Evolutionary conservation across 1,284 basidiomycete species (phyloP).

Genomic region (Cutaneotrichosporon dermatis): DNA sequence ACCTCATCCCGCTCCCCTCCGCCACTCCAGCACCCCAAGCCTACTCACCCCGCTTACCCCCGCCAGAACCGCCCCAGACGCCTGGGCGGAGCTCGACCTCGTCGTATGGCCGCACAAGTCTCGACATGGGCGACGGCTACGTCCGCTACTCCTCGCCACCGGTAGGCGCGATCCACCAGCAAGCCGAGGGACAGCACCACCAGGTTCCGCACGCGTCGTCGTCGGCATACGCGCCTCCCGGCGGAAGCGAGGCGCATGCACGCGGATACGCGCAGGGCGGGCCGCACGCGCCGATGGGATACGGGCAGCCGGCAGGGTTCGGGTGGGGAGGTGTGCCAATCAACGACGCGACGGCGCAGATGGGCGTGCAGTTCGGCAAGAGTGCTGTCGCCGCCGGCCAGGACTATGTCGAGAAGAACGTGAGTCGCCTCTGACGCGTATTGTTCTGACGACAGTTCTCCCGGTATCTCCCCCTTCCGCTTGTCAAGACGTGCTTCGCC

Average conservation of each 20-base stretch:
- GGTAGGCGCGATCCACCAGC: conserved; percentile 26
- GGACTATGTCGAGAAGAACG: conserved; percentile 92
- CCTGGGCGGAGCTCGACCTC: conserved; percentile 51
- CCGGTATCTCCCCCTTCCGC: conserved; percentile 64
- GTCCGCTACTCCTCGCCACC: conserved; percentile 48
- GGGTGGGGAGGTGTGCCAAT: conserved; percentile 51
- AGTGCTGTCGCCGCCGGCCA: conserved; percentile 89
- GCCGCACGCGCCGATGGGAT: conserved; percentile 17
- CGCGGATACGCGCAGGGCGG: conserved; percentile 8
- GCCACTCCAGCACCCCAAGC: conserved; percentile 80
- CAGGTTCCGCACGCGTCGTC: conserved; percentile 18
- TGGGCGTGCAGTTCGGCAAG: conserved; percentile 92
- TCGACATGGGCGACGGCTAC: conserved; percentile 36
- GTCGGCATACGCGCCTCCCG: conserved; percentile 4
- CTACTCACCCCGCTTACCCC: conserved; percentile 79
- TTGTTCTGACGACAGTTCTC: conserved; percentile 59
- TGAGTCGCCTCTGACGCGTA: conserved; percentile 49
- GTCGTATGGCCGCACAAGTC: conserved; percentile 51
- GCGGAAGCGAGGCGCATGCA: conserved; percentile 1
- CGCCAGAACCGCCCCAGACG: conserved; percentile 79
- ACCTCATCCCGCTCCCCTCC: conserved; percentile 62
- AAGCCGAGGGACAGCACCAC: conserved; percentile 21
- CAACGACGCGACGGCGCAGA: conserved; percentile 88
- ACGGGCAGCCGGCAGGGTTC: conserved; percentile 19
- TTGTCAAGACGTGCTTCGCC: conserved; percentile 91